Conservation (phyloP, 2,329 filamentous ascomycete species). For the Ophiostoma triangulosporum region DNA sequence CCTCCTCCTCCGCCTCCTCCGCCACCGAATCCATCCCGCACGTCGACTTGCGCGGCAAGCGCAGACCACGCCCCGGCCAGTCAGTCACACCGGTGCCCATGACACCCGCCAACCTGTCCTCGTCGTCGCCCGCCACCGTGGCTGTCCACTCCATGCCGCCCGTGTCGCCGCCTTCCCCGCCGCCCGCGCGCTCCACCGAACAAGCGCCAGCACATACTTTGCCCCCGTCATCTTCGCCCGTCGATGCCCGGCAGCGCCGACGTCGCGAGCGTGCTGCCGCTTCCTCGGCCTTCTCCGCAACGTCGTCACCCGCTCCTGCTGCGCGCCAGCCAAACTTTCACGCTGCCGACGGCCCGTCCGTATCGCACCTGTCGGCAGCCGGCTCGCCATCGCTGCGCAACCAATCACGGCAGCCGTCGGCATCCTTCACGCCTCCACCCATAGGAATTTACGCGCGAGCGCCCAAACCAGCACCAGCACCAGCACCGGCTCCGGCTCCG, state of each 20-base stretch:
- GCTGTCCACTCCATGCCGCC: conserved; percentile 1
- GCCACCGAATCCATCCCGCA: not conserved
- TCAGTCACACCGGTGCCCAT: not conserved
- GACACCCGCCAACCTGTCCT: not conserved
- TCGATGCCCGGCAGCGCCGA: not conserved
- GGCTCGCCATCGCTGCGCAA: not conserved
- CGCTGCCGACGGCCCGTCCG: not conserved
- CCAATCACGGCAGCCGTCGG: not conserved
- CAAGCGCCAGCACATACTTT: not conserved
- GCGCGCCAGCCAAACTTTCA: not conserved
- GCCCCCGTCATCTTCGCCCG: not conserved
- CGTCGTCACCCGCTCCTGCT: not conserved
- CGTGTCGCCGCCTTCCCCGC: not conserved
- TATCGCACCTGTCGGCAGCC: not conserved
- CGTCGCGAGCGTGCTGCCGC: not conserved
- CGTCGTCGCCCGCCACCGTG: not conserved
- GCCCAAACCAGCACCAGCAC: not conserved
- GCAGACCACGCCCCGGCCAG: not conserved
- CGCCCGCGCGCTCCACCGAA: not conserved
- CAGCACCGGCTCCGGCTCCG: not conserved
- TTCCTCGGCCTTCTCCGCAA: not conserved
- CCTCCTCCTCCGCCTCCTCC: not conserved
- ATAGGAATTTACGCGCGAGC: too few species aligned
- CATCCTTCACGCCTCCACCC: not conserved
- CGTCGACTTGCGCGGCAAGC: not conserved